Evolutionary conservation across 257 asterid genomes (phyloP), one percentile per base, ranked within the genome.

Genomic region (Vinca minor): DNA sequence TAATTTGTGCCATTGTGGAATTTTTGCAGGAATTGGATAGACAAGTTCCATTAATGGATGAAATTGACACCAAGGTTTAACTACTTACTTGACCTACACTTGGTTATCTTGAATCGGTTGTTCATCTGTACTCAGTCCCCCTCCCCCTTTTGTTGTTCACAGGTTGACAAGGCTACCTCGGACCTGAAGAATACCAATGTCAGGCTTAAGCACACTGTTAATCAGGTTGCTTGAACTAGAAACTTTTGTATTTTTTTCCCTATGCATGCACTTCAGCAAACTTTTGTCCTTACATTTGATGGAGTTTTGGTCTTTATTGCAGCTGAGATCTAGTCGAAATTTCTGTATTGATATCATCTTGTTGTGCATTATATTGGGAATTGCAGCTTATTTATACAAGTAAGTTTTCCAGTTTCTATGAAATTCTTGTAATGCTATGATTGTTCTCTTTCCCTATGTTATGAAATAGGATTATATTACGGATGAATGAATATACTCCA

Each of bases 11-110:
- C 48, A 31, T 4, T 35, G 31, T 71, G 46, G n/a, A 11, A 59
- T 65, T 69, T 63, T 9, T 83, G 78, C 92, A 93, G 97, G 97
- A 93, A 77, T 54, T 89, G 65, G 99, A 93, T 74, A 84, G 99
- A 65, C 99, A 93, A 81, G 97, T 93, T 70, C 99, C 99, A 66
- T 87, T 93, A 53, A 84, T 93, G 97, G 99, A 93, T 74, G 99
- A 93, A 83, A 93, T 93, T 64, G 99, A 93, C 78, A 79, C 84
- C 66, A 93, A 93, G 98, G 98, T 93, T 56, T 49, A 83, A 67
- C 44, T 56, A 48, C 63, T 41, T 1, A 46, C n/a, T 10, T 54
- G 35, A 45, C 39, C 41, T 70, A 18, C 20, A 12, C 58, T 36
- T 25, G 62, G 26, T 42, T 21, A 21, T 45, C 36, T 21, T 62